These are phyloP conservation scores for Fusarium cyanostomum DNA, from an alignment of 2,329 filamentous ascomycete species.

Conservation along the genomic window DNA sequence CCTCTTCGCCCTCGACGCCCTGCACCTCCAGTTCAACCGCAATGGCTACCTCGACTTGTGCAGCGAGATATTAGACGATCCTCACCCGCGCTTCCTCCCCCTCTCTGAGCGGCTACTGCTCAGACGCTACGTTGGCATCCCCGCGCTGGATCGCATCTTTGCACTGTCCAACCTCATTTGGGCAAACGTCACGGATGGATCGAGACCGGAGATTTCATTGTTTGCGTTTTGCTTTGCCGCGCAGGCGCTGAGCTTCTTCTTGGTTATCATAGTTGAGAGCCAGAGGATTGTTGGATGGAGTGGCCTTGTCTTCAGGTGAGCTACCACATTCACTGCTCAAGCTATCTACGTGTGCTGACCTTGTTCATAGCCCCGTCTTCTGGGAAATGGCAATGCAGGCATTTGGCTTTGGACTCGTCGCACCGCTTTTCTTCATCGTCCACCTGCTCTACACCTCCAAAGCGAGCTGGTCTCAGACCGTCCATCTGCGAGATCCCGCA, in stretches of 20 bases:
- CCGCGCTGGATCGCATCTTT: constrained; percentile 28
- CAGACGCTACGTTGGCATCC: constrained; percentile 30
- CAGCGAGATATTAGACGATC: constrained; percentile 21
- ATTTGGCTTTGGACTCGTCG: constrained; percentile 36
- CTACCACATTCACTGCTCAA: not conserved
- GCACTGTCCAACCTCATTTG: constrained; percentile 35
- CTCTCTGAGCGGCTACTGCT: constrained; percentile 31
- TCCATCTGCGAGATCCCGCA: constrained; percentile 32
- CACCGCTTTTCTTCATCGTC: constrained; percentile 34
- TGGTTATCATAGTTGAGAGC: constrained; percentile 35
- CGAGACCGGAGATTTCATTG: constrained; percentile 34
- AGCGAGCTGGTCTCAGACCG: constrained; percentile 4
- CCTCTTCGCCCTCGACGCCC: constrained; percentile 36
- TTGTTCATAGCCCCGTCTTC: constrained; percentile 26
- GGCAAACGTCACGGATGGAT: constrained; percentile 36
- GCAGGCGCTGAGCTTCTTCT: constrained; percentile 33
- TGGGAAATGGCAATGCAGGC: constrained; percentile 38
- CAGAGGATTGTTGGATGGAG: constrained; percentile 21
- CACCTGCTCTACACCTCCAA: constrained; percentile 35
- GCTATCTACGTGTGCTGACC: not conserved
- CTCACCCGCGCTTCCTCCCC: constrained; percentile 31
- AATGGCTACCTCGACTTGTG: constrained; percentile 33
- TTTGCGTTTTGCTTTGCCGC: constrained; percentile 35
- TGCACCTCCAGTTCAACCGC: constrained; percentile 36
- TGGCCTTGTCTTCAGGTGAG: constrained; percentile 36